Percentiles rank a stretch among this genome's conserved stretches.
Conservation (phyloP, 2,329 filamentous ascomycete species). For the Trichophyton equinum region DNA sequence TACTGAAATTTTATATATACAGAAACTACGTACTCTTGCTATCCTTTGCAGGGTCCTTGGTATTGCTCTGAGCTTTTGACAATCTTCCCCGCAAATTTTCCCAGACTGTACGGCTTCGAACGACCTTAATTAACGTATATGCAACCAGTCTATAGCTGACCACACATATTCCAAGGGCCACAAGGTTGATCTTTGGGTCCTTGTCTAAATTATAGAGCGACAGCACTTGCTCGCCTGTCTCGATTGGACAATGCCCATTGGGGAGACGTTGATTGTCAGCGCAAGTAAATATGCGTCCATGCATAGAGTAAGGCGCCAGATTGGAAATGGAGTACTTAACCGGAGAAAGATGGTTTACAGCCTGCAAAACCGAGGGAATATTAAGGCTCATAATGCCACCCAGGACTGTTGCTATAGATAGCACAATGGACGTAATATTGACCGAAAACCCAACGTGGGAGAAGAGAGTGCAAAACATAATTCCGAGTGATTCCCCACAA, state of each 20-base stretch:
- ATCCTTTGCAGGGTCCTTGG: neutral
- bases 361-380: slow-evolving; percentile 53
- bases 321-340: slow-evolving; percentile 58
- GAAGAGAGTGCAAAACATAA: slow-evolving; percentile 70
- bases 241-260: slow-evolving; percentile 51
- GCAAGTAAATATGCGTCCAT: slow-evolving; percentile 52
- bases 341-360: slow-evolving; percentile 58
- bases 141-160: slow-evolving; percentile 52
- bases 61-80: neutral
- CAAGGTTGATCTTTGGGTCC: slow-evolving; percentile 48
- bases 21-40: neutral
- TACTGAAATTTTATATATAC: neutral
- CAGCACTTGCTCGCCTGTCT: slow-evolving; percentile 54
- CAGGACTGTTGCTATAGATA: slow-evolving; percentile 60
- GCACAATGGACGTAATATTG: slow-evolving; percentile 56
- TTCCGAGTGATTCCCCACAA: slow-evolving; percentile 63
- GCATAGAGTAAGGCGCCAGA: slow-evolving; percentile 53
- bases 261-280: slow-evolving; percentile 46
- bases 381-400: slow-evolving; percentile 58
- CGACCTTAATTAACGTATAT: slow-evolving; percentile 24
- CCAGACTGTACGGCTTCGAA: slow-evolving; percentile 10
- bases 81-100: slow-evolving; percentile 2
- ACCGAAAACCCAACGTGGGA: slow-evolving; percentile 63
- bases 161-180: slow-evolving; percentile 50
- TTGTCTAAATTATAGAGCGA: slow-evolving; percentile 54